Evolutionary conservation across 768 basidiomycete genomes (phyloP), one percentile per base, ranked within the genome.

Genomic region (Mycena floridula): DNA sequence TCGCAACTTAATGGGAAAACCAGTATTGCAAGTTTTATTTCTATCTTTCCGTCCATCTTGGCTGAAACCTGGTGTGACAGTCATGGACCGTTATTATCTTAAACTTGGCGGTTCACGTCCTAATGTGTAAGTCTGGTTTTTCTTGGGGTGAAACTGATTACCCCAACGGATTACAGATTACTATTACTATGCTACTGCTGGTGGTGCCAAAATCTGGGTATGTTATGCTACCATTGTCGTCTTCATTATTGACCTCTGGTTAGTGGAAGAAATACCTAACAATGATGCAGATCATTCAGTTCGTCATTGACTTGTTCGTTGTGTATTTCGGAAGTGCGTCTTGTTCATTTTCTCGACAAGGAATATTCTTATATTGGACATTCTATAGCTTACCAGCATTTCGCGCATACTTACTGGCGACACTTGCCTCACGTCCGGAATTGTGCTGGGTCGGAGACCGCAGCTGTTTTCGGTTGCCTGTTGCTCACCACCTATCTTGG

Each of bases 181-280:
- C 66, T 99, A 99, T 70, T 99, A 99, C 70, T 98, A 87, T 67
- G 93, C 93, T 21, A 97, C 96, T 41, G 93, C 96, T 41, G 92
- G 95, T 58, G 96, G 96, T 50, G 87, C 86, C 59, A 89, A 76
- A 69, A 91, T 98, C 67, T 98, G 96, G 93, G 92, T 93, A 65
- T 43, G 74, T 61, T 16, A 1, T 5, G n/a, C n/a, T n/a, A n/a
- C n/a, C n/a, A 3, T 37, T 18, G 27, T 48, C 41, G 18, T 41
- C 16, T 18, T 35, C 22, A 46, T 9, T 45, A 18, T 25, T 41
- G 42, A 32, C 46, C 30, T 43, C 40, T 32, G 30, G 42, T 7
- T 56, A 94, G 95, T 99, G 96, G 96, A 99, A 99, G 74, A 93
- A 93, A 66, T 93, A 99, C 66, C 66, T 98, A 50, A 99, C 96